Evolutionary conservation across 1,139 yeast genomes (phyloP).

Genomic region (Magnusiomyces magnusii): DNA sequence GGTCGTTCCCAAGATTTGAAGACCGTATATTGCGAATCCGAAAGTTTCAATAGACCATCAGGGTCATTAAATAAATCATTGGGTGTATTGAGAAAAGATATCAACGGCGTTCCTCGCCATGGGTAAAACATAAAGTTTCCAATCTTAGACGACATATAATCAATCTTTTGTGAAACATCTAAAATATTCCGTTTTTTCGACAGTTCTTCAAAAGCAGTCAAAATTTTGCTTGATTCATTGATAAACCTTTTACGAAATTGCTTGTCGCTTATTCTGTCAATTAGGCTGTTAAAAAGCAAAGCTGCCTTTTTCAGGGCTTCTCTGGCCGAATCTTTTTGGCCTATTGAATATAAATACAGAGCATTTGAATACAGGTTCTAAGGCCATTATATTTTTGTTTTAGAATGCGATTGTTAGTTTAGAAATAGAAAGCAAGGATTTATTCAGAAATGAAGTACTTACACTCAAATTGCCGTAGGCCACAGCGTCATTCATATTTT

Average conservation of each 20-base stretch:
- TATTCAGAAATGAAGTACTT: background rate
- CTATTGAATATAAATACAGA: slow-evolving; percentile 23
- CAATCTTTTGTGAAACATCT: slow-evolving; percentile 19
- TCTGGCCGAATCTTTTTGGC: slow-evolving; percentile 21
- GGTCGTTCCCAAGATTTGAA: slow-evolving; percentile 26
- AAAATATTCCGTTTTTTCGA: slow-evolving; percentile 12
- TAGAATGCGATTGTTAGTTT: no score
- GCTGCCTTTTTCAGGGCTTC: slow-evolving; percentile 16
- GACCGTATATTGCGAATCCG: slow-evolving; percentile 19
- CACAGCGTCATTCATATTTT: background rate
- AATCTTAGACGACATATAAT: slow-evolving; percentile 24
- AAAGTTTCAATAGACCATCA: slow-evolving; percentile 18
- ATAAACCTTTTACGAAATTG: slow-evolving; percentile 5
- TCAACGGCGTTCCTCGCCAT: slow-evolving; percentile 18
- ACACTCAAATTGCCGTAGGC: background rate
- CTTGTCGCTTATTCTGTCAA: slow-evolving; percentile 13
- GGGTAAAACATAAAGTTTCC: slow-evolving; percentile 22
- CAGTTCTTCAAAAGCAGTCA: slow-evolving; percentile 19
- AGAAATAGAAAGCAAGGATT: no score
- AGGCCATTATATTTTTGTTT: background rate
- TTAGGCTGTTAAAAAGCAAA: slow-evolving; percentile 12
- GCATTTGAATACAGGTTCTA: slow-evolving; percentile 18
- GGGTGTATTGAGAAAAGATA: background rate
- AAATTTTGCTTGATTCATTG: slow-evolving; percentile 8
- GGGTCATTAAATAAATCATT: slow-evolving; percentile 18